These are phyloP conservation scores for Talaromyces ruber DNA, from an alignment of 495 filamentous ascomycete species.

Conservation along the genomic window DNA sequence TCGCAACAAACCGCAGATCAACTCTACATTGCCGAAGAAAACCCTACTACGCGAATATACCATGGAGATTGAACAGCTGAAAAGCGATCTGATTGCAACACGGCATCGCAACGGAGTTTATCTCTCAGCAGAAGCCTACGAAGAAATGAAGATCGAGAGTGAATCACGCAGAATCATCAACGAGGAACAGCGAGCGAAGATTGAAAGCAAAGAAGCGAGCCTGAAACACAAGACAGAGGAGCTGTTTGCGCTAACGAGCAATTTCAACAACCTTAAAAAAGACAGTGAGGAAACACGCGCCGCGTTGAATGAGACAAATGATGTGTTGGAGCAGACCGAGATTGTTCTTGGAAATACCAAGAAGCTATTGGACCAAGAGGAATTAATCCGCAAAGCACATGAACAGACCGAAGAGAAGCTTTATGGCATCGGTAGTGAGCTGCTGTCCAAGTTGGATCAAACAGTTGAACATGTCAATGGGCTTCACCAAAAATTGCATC, in stretches of 20 bases:
- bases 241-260: conserved; percentile 72
- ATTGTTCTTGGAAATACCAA: conserved; percentile 66
- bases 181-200: conserved; percentile 86
- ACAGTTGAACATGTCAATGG: conserved; percentile 74
- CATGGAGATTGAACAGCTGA: conserved; percentile 86
- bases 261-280: conserved; percentile 76
- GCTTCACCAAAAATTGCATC: conserved; percentile 72
- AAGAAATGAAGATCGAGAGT: conserved; percentile 80
- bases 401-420: conserved; percentile 75
- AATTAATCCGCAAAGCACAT: conserved; percentile 70
- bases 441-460: conserved; percentile 64
- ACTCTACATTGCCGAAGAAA: conserved; percentile 84
- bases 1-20: conserved; percentile 93
- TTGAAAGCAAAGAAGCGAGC: conserved; percentile 84
- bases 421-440: conserved; percentile 56
- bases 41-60: conserved; percentile 85
- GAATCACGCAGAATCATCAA: conserved; percentile 87
- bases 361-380: conserved; percentile 72
- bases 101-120: conserved; percentile 93
- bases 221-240: conserved; percentile 88
- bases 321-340: conserved; percentile 79
- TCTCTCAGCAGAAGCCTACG: conserved; percentile 72
- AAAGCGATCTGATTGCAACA: conserved; percentile 86
- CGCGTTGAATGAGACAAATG: conserved; percentile 67
- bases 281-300: conserved; percentile 69